These are phyloP conservation scores for Lactarius akahatsu DNA, from an alignment of 768 basidiomycete species.

Conservation along the genomic window DNA sequence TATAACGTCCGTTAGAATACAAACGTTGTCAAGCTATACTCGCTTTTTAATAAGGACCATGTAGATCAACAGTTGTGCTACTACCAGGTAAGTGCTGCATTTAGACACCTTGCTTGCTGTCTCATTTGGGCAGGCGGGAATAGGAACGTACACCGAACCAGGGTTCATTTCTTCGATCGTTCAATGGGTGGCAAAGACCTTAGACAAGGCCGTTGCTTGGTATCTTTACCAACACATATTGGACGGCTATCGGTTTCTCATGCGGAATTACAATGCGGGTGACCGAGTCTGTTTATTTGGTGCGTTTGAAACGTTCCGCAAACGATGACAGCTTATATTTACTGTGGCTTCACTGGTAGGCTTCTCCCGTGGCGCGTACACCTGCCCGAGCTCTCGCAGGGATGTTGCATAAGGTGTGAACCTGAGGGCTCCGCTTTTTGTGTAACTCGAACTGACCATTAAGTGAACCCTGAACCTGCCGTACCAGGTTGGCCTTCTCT, in stretches of 20 bases:
- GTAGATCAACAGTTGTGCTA: constrained; percentile 45
- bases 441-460: not conserved
- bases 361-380: constrained; percentile 73
- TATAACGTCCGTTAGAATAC: constrained; percentile 37
- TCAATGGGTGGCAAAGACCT: constrained; percentile 54
- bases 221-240: constrained; percentile 69
- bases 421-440: not conserved
- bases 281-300: constrained; percentile 76
- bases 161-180: constrained; percentile 60
- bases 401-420: constrained; percentile 55
- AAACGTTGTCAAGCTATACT: constrained; percentile 42
- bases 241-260: constrained; percentile 73
- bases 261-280: constrained; percentile 69
- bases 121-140: not conserved
- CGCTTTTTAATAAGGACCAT: constrained; percentile 39
- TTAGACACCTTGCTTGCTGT: not conserved
- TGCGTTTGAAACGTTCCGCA: constrained; percentile 32
- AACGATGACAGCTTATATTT: constrained; percentile 14
- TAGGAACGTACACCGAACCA: constrained; percentile 43
- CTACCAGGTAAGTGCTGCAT: constrained; percentile 55
- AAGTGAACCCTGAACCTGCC: not conserved
- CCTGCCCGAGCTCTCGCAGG: constrained; percentile 73
- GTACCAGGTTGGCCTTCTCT: constrained; percentile 65
- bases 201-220: constrained; percentile 74
- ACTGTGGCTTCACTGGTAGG: constrained; percentile 41